Conservation (phyloP, 208 protist genomes). For the Leishmania amazonensis region DNA sequence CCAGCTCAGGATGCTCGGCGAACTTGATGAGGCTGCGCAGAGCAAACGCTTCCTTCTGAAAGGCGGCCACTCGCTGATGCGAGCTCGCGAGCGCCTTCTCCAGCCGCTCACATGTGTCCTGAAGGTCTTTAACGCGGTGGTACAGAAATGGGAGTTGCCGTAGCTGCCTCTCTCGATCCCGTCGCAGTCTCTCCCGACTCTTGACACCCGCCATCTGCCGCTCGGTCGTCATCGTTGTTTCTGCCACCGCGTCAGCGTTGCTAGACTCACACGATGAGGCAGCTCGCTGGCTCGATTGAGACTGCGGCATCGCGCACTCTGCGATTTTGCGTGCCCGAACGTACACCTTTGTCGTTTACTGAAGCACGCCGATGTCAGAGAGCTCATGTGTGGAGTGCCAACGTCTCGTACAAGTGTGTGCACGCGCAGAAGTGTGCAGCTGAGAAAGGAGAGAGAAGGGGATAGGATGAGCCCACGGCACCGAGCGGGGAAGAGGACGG, state of each 20-base stretch:
- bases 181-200: slow-evolving; percentile 15
- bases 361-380: background rate
- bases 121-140: slow-evolving; percentile 28
- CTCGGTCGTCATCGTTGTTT: background rate
- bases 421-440: slow-evolving; percentile 1
- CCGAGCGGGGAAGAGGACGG: background rate
- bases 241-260: background rate
- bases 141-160: slow-evolving; percentile 40
- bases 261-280: slow-evolving; percentile 1
- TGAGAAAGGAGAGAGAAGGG: background rate
- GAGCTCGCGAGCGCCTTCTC: slow-evolving; percentile 41
- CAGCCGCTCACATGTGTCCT: slow-evolving; percentile 28
- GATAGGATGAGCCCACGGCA: background rate
- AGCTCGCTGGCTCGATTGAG: background rate
- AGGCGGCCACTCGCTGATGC: slow-evolving; percentile 31
- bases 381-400: background rate
- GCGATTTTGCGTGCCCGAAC: background rate
- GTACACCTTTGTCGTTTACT: background rate
- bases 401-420: background rate
- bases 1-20: slow-evolving; percentile 39
- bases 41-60: slow-evolving; percentile 46
- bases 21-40: slow-evolving; percentile 51
- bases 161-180: slow-evolving; percentile 31
- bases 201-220: background rate
- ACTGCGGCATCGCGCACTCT: background rate